Evolutionary conservation across 768 basidiomycete genomes (phyloP), one percentile per base, ranked within the genome.

Genomic region (Crepidotus variabilis): DNA sequence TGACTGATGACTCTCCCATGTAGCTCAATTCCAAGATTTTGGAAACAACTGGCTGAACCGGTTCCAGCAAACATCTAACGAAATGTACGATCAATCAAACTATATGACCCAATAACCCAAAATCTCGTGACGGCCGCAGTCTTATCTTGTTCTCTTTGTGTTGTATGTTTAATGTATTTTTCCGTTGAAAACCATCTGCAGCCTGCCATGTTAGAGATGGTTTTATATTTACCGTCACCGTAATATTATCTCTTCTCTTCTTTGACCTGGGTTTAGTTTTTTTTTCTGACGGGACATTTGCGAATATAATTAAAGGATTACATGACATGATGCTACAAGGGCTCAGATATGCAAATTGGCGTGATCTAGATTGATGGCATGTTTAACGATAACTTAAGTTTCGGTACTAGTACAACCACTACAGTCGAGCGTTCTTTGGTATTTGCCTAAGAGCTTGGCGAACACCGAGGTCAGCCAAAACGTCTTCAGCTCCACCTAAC

Each of bases 391-490:
- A 28, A 28, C 28, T 16, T 43, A 43, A 43, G 5, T 59, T 62
- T 65, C 23, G 32, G 3, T 24, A 47, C 24, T 14, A 2, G 21
- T n/a, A 51, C n/a, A 35, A 47, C 34, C 51, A 65, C 66, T 63
- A 91, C 58, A 90, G 69, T 50, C 85, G 77, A 28, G 77, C 77
- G 58, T 85, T 78, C 72, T 77, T 78, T 1, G 88, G 89, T 82
- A 91, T 90, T 13, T 70, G 72, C 52, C 85, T 76, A 62, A 89
- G 75, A 3, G 89, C 89, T 66, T 89, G 88, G 46, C 88, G 78
- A 13, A 90, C 87, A 57, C 89, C 87, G 24, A 90, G 75, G 67
- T 90, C 89, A 2, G 82, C 81, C 53, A 92, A 71, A 9, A 90
- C 88, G 58, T 88, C 87, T 65, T 89, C 71, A 14, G 71, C 69